Evolutionary conservation across 106 monocot genomes (phyloP), one percentile per base, ranked within the genome.

Genomic region (Dendrobium chrysotoxum): DNA sequence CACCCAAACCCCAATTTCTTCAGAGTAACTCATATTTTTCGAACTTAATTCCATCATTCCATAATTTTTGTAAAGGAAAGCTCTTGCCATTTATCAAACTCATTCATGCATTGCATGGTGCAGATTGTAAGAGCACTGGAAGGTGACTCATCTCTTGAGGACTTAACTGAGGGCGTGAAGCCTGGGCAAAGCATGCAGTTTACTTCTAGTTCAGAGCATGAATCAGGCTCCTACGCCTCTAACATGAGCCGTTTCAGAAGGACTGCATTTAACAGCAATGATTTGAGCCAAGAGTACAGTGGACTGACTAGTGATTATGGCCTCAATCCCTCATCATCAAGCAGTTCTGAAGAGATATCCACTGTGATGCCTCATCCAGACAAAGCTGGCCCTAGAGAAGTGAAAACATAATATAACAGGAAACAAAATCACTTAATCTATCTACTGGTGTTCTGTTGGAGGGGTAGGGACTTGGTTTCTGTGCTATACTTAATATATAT

Each of bases 101-200:
- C n/a, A n/a, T 26, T 67, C 3, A 67, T 67, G 23, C 26, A 44
- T 9, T 44, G 4, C 44, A 15, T 50, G 15, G 28, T 6, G n/a
- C 85, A 93, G 92, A 85, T 93, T 67, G 88, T 90, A 0, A 88
- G 92, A 4, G 90, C 92, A 6, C 67, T 90, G 77, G 92, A 93
- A 78, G 90, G 92, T 13, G 92, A 90, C 38, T 80, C 77, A 4
- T 90, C 93, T 7, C 85, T 90, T 17, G 93, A 93, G 3, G 90
- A 90, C 88, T 70, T 88, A 79, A 86, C 83, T 38, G 88, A 90
- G n/a, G 88, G 90, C 21, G 79, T 80, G 71, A 90, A 83, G 80
- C 85, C 88, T 0, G 89, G 89, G 65, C 90, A 88, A 40, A 90
- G 88, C 83, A 75, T 45, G 46, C 7, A 58, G 25, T 84, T 88